Evolutionary conservation across 179 eudicot genomes (phyloP).

Genomic region (Spergularia azorica): DNA sequence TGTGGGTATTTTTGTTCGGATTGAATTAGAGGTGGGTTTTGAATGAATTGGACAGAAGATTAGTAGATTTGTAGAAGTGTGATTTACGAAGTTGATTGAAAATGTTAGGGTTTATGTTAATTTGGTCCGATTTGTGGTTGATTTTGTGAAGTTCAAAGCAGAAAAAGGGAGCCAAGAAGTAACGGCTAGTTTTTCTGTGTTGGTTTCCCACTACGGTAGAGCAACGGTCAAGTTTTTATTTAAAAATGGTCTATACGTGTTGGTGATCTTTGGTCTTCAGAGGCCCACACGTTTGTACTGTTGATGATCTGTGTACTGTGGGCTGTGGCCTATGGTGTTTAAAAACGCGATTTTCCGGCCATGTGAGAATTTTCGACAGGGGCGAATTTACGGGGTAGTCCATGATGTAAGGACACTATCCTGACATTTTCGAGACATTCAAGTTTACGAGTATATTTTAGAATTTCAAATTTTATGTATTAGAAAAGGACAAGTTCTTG

Average conservation of each 20-base stretch:
- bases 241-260: not conserved
- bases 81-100: not conserved
- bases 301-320: too few relatives aligned
- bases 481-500: too few relatives aligned
- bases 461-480: too few relatives aligned
- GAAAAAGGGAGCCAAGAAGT: not conserved
- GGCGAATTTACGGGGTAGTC: too few relatives aligned
- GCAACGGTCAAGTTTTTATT: conserved; percentile 21
- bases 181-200: conserved; percentile 39
- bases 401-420: too few relatives aligned
- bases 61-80: not conserved
- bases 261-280: not conserved
- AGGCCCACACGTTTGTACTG: too few relatives aligned
- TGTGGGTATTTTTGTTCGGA: conserved; percentile 6
- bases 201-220: not conserved
- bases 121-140: conserved; percentile 6
- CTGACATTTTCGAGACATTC: too few relatives aligned
- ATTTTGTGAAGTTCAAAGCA: not conserved
- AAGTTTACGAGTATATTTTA: too few relatives aligned
- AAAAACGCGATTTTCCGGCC: too few relatives aligned
- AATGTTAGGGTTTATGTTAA: conserved; percentile 13
- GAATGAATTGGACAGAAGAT: not conserved
- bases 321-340: too few relatives aligned
- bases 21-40: not conserved
- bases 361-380: too few relatives aligned